phyloP scores from a whole-genome alignment of 768 basidiomycete species.

The Boletus sensibilis region DNA sequence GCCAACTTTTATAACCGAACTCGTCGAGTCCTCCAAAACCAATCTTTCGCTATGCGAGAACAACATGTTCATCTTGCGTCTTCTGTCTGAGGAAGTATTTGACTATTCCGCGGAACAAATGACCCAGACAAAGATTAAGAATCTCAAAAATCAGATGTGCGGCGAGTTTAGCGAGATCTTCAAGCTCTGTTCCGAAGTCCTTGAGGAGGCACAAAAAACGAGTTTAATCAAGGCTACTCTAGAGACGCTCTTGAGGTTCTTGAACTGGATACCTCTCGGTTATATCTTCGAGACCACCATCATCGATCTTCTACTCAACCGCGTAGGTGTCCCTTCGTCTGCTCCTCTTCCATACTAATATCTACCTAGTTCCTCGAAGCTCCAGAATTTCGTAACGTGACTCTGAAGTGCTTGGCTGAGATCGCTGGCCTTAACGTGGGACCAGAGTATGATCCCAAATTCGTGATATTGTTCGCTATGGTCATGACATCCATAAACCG shows the following conservation, averaged over 20 bases:
- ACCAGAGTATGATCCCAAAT: slow-evolving; percentile 97
- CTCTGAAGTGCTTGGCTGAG: slow-evolving; percentile 94
- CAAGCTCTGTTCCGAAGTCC: slow-evolving; percentile 93
- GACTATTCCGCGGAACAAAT: slow-evolving; percentile 98
- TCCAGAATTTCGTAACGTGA: slow-evolving; percentile 95
- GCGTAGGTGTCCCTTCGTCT: slow-evolving; percentile 54
- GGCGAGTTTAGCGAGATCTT: slow-evolving; percentile 97
- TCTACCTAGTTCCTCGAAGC: slow-evolving; percentile 84
- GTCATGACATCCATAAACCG: slow-evolving; percentile 97
- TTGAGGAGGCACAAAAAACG: slow-evolving; percentile 95
- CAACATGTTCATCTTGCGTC: slow-evolving; percentile 97
- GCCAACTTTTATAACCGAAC: slow-evolving; percentile 96
- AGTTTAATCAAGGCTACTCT: slow-evolving; percentile 92
- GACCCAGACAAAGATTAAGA: slow-evolving; percentile 97
- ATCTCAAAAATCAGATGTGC: slow-evolving; percentile 97
- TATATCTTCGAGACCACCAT: slow-evolving; percentile 99
- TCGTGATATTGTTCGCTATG: slow-evolving; percentile 95
- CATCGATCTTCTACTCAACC: slow-evolving; percentile 87
- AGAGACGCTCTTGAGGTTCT: slow-evolving; percentile 91
- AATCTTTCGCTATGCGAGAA: slow-evolving; percentile 97
- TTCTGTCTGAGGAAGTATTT: slow-evolving; percentile 98
- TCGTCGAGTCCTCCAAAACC: slow-evolving; percentile 95
- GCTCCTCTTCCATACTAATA: slow-evolving; percentile 10
- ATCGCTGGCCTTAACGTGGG: slow-evolving; percentile 94
- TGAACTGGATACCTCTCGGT: slow-evolving; percentile 99